Conservation (phyloP, 148 eudicot species). For the Fagopyrum esculentum region DNA sequence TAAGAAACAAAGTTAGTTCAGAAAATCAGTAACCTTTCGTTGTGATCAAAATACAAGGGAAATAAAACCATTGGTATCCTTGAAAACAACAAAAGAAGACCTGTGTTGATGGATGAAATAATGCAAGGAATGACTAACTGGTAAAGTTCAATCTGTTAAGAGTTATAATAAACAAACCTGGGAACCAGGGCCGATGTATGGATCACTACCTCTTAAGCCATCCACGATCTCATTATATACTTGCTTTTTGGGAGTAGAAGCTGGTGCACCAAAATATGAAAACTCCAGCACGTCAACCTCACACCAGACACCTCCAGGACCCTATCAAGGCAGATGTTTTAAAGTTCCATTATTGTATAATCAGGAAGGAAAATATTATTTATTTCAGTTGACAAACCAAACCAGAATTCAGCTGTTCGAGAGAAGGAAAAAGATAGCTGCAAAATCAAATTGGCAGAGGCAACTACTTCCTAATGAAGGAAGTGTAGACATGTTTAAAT, state of each 20-base stretch:
- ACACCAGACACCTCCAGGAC: slow-evolving; percentile 76
- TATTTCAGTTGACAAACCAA: no score
- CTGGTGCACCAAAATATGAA: slow-evolving; percentile 58
- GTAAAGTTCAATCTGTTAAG: background rate
- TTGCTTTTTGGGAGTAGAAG: slow-evolving; percentile 59
- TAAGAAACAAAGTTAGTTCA: background rate
- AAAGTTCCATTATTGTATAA: background rate
- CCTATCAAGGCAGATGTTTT: slow-evolving; percentile 27
- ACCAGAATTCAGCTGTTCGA: no score
- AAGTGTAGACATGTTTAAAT: background rate
- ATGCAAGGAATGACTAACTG: background rate
- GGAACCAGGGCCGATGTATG: slow-evolving; percentile 63
- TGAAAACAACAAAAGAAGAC: background rate
- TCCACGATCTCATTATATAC: slow-evolving; percentile 52
- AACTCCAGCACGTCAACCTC: slow-evolving; percentile 68
- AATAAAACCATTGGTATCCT: background rate
- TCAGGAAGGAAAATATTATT: background rate
- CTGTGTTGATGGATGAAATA: background rate
- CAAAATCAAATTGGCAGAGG: no score
- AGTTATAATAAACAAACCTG: slow-evolving; percentile 30
- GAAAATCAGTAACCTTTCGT: background rate
- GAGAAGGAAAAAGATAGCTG: background rate
- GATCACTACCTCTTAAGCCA: slow-evolving; percentile 65
- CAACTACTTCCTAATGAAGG: background rate
- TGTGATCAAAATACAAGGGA: background rate